Percentiles rank a stretch among this genome's conserved stretches.
phyloP scores from a whole-genome alignment of 192 early-diverging fungal species.

The Diversispora epigaea region DNA sequence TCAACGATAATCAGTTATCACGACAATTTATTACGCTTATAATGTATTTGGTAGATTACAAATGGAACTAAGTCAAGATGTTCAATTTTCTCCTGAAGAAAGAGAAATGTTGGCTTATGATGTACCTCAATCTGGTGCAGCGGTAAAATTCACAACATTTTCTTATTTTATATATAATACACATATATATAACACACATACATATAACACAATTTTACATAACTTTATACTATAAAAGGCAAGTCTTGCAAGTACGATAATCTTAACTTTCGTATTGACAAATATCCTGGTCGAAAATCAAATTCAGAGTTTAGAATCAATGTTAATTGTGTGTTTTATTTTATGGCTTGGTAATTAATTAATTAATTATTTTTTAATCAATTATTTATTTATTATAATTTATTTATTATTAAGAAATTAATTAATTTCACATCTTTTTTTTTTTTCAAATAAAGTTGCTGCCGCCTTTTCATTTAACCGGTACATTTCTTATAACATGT shows the following conservation, averaged over 20 bases:
- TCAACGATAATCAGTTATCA: conserved; percentile 3
- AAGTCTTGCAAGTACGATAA: background rate
- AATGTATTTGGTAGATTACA: conserved; percentile 20
- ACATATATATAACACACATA: background rate
- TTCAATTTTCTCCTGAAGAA: background rate
- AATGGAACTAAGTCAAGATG: background rate
- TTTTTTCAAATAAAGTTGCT: background rate
- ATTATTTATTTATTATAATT: no score
- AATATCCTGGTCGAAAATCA: background rate
- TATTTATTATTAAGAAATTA: background rate
- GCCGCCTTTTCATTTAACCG: conserved; percentile 3
- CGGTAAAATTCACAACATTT: background rate
- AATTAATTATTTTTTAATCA: background rate
- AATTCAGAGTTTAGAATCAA: background rate
- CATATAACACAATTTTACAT: no score
- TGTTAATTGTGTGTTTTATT: background rate
- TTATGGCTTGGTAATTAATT: conserved; percentile 19
- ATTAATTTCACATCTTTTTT: background rate
- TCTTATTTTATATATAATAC: background rate
- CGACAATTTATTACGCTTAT: conserved; percentile 15
- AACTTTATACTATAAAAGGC: background rate
- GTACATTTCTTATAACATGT: conserved; percentile 7
- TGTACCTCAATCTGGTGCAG: conserved; percentile 2
- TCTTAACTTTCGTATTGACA: conserved; percentile 1
- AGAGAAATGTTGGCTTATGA: conserved; percentile 7